Evolutionary conservation across 23 red algal species (phyloP).

Genomic region (Gracilariopsis chorda): DNA sequence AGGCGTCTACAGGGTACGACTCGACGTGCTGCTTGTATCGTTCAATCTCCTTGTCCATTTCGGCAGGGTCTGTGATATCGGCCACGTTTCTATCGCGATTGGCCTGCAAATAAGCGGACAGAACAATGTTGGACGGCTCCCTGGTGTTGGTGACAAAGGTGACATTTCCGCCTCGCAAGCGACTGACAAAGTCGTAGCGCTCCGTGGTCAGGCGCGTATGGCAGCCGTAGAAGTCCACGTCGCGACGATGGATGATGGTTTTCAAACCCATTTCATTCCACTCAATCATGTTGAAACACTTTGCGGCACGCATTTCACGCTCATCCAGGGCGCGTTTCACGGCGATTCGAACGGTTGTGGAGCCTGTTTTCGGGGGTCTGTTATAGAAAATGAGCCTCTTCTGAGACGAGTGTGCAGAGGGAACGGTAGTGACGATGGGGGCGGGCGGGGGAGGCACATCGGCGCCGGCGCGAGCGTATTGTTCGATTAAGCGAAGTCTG

Average conservation of each 20-base stretch:
- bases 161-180: slow-evolving; percentile 38
- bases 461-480: background rate
- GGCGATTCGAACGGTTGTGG: slow-evolving; percentile 47
- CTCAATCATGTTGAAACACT: slow-evolving; percentile 66
- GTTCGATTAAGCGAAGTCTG: background rate
- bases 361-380: slow-evolving; percentile 43
- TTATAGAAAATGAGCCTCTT: slow-evolving; percentile 48
- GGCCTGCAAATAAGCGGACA: slow-evolving; percentile 48
- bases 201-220: slow-evolving; percentile 28
- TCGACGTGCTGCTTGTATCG: slow-evolving; percentile 14
- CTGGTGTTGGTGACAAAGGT: slow-evolving; percentile 48
- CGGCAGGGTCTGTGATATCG: slow-evolving; percentile 11
- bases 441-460: background rate
- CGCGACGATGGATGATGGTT: slow-evolving; percentile 37
- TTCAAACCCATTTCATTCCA: slow-evolving; percentile 53
- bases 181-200: slow-evolving; percentile 14
- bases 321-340: slow-evolving; percentile 51
- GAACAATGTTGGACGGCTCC: slow-evolving; percentile 38
- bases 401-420: background rate
- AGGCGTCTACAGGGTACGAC: slow-evolving; percentile 35
- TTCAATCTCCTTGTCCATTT: slow-evolving; percentile 32
- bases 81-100: slow-evolving; percentile 30
- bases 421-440: background rate
- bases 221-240: slow-evolving; percentile 54
- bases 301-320: background rate